phyloP scores from a whole-genome alignment of 1,139 yeast species.

The Kodamaea fungicola region DNA sequence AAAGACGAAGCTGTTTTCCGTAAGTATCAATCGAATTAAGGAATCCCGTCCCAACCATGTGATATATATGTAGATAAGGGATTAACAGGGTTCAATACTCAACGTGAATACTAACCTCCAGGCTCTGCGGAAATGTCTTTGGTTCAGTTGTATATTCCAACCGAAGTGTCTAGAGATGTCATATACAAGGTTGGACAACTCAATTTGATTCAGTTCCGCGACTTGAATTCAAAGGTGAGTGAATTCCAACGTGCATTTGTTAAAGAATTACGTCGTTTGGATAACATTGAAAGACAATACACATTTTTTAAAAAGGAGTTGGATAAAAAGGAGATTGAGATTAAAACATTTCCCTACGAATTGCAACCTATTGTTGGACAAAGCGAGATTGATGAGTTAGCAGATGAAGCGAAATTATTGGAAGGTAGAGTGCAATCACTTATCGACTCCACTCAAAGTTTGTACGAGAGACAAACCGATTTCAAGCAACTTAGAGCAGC shows the following conservation, averaged over 20 bases:
- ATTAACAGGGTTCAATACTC: background rate
- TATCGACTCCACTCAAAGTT: conserved; percentile 33
- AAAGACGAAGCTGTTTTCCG: conserved; percentile 73
- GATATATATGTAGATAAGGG: background rate
- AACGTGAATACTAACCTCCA: conserved; percentile 17
- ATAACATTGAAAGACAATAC: conserved; percentile 65
- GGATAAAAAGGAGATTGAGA: conserved; percentile 44
- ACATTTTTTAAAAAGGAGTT: conserved; percentile 49
- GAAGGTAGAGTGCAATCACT: conserved; percentile 43
- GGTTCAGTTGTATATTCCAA: conserved; percentile 68
- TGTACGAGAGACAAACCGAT: conserved; percentile 34
- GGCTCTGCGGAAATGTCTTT: conserved; percentile 79
- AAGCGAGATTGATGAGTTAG: conserved; percentile 72
- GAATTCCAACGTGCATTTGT: conserved; percentile 75
- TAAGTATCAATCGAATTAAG: conserved; percentile 20
- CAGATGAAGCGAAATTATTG: conserved; percentile 57
- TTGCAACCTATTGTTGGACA: conserved; percentile 41
- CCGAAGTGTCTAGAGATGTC: conserved; percentile 65
- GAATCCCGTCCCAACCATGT: background rate
- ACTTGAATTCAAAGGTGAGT: conserved; percentile 61
- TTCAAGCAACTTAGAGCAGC: conserved; percentile 37
- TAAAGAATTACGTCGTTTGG: conserved; percentile 61
- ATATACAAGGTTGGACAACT: conserved; percentile 62
- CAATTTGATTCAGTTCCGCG: conserved; percentile 66
- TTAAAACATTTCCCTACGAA: conserved; percentile 45